Evolutionary conservation across 805 yeast genomes (phyloP).

Genomic region (Metschnikowia continentalis): DNA sequence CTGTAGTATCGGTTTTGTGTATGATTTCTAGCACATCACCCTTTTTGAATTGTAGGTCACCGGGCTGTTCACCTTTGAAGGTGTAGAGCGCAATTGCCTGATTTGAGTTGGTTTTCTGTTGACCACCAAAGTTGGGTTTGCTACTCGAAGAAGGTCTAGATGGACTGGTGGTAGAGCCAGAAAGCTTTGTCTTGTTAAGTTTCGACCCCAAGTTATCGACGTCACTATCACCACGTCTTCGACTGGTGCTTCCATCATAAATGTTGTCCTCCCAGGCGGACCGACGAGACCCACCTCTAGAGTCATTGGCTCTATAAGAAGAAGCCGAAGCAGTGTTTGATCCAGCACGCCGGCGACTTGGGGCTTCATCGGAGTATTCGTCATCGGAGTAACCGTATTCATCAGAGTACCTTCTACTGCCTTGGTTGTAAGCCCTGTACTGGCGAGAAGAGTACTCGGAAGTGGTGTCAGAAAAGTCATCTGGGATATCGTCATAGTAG

Average conservation of each 20-base stretch:
- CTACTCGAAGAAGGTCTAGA: conserved; percentile 35
- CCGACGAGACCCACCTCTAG: conserved; percentile 24
- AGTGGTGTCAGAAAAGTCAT: conserved; percentile 56
- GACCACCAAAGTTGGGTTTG: conserved; percentile 40
- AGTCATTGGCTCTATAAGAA: conserved; percentile 6
- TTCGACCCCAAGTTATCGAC: conserved; percentile 32
- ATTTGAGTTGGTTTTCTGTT: conserved; percentile 42
- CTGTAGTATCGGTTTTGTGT: conserved; percentile 80
- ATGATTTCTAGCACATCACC: conserved; percentile 89
- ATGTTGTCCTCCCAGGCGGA: conserved; percentile 83
- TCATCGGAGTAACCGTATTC: conserved; percentile 35
- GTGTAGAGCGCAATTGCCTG: conserved; percentile 89
- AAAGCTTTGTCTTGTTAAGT: conserved; percentile 31
- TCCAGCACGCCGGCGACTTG: conserved; percentile 19
- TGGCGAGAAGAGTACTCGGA: conserved; percentile 29
- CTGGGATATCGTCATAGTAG: conserved; percentile 68
- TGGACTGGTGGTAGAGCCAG: conserved; percentile 24
- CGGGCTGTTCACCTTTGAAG: conserved; percentile 89
- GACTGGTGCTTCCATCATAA: conserved; percentile 47
- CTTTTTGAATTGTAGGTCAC: conserved; percentile 88
- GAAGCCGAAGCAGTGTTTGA: conserved; percentile 19
- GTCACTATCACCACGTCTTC: conserved; percentile 29
- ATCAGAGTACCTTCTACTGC: conserved; percentile 26
- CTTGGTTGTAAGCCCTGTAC: conserved; percentile 16
- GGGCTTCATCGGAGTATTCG: conserved; percentile 34